Evolutionary conservation across 192 early-diverging fungal genomes (phyloP).

Genomic region (Backusella mclennaniae): DNA sequence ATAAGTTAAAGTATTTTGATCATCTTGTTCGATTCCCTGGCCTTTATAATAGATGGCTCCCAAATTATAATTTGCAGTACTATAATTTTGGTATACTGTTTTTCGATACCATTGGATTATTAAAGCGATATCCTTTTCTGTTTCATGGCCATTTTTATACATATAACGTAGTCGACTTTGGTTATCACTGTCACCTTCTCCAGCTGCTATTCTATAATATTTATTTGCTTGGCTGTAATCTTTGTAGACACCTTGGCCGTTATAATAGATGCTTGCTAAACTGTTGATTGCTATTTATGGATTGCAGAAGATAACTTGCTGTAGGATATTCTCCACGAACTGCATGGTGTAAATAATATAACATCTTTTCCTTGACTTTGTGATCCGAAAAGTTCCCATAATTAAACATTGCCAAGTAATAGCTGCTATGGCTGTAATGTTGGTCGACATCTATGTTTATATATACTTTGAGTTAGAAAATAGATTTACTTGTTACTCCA

Average conservation of each 20-base stretch:
- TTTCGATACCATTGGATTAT: slow-evolving; percentile 7
- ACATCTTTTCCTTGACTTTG: not conserved
- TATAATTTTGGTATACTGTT: slow-evolving; percentile 13
- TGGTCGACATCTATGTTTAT: not conserved
- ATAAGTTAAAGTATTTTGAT: too few species aligned
- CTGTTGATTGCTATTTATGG: not conserved
- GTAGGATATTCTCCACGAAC: not conserved
- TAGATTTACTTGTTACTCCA: too few species aligned
- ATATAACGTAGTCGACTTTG: too few species aligned
- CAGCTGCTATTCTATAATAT: too few species aligned
- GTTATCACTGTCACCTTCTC: too few species aligned
- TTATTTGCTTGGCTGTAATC: too few species aligned
- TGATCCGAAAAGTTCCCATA: not conserved
- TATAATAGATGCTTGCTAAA: too few species aligned
- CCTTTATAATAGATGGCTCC: not conserved
- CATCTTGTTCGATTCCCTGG: too few species aligned
- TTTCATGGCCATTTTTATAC: too few species aligned
- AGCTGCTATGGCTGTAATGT: not conserved
- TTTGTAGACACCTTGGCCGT: not conserved
- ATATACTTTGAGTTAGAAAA: too few species aligned
- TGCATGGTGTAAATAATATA: not conserved
- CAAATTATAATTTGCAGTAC: not conserved
- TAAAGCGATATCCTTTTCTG: too few species aligned
- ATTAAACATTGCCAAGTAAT: not conserved
- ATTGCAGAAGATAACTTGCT: not conserved